Percentiles rank a stretch among this genome's conserved stretches.
These are phyloP conservation scores for Jamesozyma spencerorum DNA, from an alignment of 805 yeast species.

Conservation along the genomic window DNA sequence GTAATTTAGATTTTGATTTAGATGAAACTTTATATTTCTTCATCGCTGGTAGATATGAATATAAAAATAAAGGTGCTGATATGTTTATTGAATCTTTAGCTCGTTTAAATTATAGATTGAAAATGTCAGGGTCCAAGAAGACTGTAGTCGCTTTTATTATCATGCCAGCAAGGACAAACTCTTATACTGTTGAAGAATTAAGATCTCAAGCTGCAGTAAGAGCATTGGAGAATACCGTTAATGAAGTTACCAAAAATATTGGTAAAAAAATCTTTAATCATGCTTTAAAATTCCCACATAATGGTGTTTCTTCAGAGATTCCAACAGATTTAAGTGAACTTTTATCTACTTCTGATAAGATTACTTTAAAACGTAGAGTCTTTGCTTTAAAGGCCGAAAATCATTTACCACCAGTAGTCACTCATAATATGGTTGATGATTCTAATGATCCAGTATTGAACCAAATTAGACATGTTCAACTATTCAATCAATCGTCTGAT, in stretches of 20 bases:
- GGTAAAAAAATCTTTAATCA: constrained; percentile 86
- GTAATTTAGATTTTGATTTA: constrained; percentile 87
- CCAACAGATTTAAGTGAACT: constrained; percentile 75
- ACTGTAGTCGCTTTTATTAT: constrained; percentile 95
- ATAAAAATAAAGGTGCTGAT: constrained; percentile 93
- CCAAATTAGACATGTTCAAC: constrained; percentile 83
- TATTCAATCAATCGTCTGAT: constrained; percentile 83
- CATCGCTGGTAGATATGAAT: constrained; percentile 96
- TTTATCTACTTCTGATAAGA: constrained; percentile 79
- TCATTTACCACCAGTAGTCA: constrained; percentile 86
- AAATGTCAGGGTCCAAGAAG: constrained; percentile 71
- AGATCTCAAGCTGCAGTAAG: constrained; percentile 93
- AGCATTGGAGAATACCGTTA: constrained; percentile 80
- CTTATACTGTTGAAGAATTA: constrained; percentile 90
- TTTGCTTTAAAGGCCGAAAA: constrained; percentile 72
- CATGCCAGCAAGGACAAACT: constrained; percentile 93
- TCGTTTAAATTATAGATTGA: constrained; percentile 77
- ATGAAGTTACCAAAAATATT: constrained; percentile 76
- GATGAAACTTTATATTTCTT: constrained; percentile 91
- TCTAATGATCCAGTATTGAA: constrained; percentile 81
- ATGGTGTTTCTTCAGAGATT: constrained; percentile 47
- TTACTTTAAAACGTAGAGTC: constrained; percentile 81
- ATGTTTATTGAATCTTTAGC: constrained; percentile 90
- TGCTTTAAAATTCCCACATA: constrained; percentile 58
- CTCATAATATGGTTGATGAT: constrained; percentile 95